Base-by-base conservation (phyloP, 768 basidiomycete genomes). In the Crassisporium funariophilum region DNA sequence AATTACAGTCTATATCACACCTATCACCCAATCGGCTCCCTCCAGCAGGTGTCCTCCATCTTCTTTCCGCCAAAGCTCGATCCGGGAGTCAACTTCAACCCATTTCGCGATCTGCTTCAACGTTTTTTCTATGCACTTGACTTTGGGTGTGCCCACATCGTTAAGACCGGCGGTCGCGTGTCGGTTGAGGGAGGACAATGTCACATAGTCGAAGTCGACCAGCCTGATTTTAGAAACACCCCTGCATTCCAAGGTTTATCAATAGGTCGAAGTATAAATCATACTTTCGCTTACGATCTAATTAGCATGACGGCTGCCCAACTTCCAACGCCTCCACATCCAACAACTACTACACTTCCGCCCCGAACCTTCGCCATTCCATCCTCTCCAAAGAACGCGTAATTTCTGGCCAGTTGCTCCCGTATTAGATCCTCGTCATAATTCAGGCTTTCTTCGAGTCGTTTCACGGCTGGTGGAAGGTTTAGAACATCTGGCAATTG, bases 121-220 rank as follows among this genome's bases (percentile, higher is more conserved):
- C 2, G 79, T 72, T 38, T 78, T 77, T 60, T 86, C 82, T 55
- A 97, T 70, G 67, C 85, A 82, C 56, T 71, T 72, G 6, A 98
- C 95, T 66, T 99, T 98, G 1, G 95, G 87, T 9, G 84, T 93
- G 16, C 94, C 95, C 33, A 99, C 97, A 58, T 98, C 94, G 2
- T 83, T 71, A n/a, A 90, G 76, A 2, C 77, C 77, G 7, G 97
- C 97, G 4, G 90, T 89, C 13, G 95, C 94, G 58, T 98, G 95
- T 37, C 95, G 79, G 65, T 99, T 98, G 29, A 99, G 79, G 0
- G 93, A 97, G 2, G 91, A 95, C 11, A 99, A 73, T 0, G 95
- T 94, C 53, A 98, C 95, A 54, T 95, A 84, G 79, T 98, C 97
- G 64, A 98, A 98, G 73, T 98, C 91, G 8, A 93, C 71, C n/a